These are phyloP conservation scores for Inonotus hispidus DNA, from an alignment of 1,284 basidiomycete species.

Conservation along the genomic window DNA sequence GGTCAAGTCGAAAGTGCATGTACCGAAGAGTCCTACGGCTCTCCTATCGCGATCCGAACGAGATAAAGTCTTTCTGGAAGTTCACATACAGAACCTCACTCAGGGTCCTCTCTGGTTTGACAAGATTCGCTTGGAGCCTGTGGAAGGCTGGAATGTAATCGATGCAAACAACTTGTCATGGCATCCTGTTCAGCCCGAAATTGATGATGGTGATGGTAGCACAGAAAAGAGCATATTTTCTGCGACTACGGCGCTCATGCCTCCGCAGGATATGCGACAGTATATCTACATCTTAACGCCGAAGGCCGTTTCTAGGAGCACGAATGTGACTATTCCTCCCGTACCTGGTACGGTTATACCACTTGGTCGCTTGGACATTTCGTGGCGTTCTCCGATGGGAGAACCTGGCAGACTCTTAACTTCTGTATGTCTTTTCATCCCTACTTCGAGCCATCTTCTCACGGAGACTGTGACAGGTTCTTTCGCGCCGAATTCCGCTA, in stretches of 20 bases:
- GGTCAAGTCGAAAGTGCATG: conserved; percentile 86
- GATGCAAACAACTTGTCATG: conserved; percentile 40
- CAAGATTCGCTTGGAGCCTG: conserved; percentile 65
- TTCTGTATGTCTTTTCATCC: conserved; percentile 38
- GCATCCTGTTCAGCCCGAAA: conserved; percentile 2
- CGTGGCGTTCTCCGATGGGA: conserved; percentile 76
- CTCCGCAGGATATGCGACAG: conserved; percentile 77
- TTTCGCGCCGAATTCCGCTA: conserved; percentile 66
- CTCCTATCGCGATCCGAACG: conserved; percentile 54
- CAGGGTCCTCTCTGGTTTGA: conserved; percentile 74
- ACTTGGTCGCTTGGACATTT: conserved; percentile 76
- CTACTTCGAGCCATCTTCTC: not conserved
- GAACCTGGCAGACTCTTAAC: conserved; percentile 80
- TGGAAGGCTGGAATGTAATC: conserved; percentile 60
- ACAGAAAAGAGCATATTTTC: conserved; percentile 44
- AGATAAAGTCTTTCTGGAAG: conserved; percentile 80
- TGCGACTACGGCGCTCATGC: conserved; percentile 61
- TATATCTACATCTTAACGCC: conserved; percentile 79
- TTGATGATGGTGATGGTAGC: conserved; percentile 26
- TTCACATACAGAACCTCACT: conserved; percentile 83
- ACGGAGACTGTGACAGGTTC: conserved; percentile 37
- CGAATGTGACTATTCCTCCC: conserved; percentile 41
- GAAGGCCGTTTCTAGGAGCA: conserved; percentile 31
- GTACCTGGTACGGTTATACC: conserved; percentile 66
- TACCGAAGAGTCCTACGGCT: conserved; percentile 66